Percentiles rank a stretch among this genome's conserved stretches.
phyloP scores from a whole-genome alignment of 257 asterid species.

The Penstemon eatonii region DNA sequence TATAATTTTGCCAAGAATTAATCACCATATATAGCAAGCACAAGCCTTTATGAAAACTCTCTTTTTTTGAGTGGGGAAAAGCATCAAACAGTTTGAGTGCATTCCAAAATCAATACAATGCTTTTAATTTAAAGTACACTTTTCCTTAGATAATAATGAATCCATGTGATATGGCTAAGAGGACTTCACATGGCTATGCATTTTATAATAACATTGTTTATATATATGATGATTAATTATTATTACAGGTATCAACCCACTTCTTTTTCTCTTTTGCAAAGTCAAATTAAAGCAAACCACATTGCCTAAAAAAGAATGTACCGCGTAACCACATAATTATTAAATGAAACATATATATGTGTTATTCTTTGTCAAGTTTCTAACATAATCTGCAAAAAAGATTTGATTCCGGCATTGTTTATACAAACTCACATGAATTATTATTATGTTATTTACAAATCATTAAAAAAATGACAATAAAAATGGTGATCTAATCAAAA shows the following conservation, averaged over 20 bases:
- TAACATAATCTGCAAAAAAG: constrained; percentile 19
- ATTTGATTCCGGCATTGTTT: constrained; percentile 14
- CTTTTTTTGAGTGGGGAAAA: background rate
- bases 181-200: constrained; percentile 30
- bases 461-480: constrained; percentile 21
- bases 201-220: background rate
- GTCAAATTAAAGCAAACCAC: constrained; percentile 9
- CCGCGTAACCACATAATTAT: background rate
- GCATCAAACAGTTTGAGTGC: constrained; percentile 2
- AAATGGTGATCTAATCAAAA: constrained; percentile 30
- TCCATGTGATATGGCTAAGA: constrained; percentile 23
- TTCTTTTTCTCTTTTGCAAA: background rate
- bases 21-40: background rate
- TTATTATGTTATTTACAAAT: constrained; percentile 2
- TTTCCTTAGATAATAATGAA: background rate
- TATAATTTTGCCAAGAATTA: background rate
- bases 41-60: constrained; percentile 12
- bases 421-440: constrained; percentile 31
- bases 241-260: constrained; percentile 18
- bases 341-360: background rate
- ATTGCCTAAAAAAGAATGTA: constrained; percentile 18
- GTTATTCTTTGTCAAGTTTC: background rate
- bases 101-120: constrained; percentile 2
- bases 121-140: constrained; percentile 8
- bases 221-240: constrained; percentile 26